Percentiles rank a stretch among this genome's conserved stretches.
phyloP scores from a whole-genome alignment of 1,284 basidiomycete genomes.

The Irpex sp. region DNA sequence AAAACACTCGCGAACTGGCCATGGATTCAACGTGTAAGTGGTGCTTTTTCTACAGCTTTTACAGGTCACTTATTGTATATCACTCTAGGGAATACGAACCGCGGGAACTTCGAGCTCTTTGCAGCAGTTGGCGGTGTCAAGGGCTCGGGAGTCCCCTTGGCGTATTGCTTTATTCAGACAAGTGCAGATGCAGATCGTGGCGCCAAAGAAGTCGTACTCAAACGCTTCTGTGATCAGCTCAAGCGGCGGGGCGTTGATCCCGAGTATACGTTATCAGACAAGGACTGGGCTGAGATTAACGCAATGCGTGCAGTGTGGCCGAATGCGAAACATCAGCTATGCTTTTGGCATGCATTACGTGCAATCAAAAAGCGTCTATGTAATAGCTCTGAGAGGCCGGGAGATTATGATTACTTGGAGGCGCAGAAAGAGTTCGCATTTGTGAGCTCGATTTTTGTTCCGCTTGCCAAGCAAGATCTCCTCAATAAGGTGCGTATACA shows the following conservation, averaged over 20 bases:
- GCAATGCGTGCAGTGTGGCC: constrained; percentile 14
- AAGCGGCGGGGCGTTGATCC: constrained; percentile 11
- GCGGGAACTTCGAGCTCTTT: constrained; percentile 16
- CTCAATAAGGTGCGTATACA: background rate
- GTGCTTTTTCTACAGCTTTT: background rate
- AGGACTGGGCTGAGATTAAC: constrained; percentile 21
- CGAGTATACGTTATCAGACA: constrained; percentile 15
- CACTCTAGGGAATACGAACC: constrained; percentile 13
- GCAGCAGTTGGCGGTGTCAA: constrained; percentile 13
- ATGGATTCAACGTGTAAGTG: constrained; percentile 18
- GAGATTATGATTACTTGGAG: constrained; percentile 4
- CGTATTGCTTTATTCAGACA: constrained; percentile 12
- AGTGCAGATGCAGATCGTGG: constrained; percentile 4
- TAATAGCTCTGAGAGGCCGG: constrained; percentile 11
- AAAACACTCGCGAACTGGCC: constrained; percentile 13
- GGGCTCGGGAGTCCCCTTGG: constrained; percentile 16
- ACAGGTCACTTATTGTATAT: background rate
- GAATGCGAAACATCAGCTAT: constrained; percentile 14
- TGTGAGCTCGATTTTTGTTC: constrained; percentile 14
- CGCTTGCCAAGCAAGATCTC: constrained; percentile 7
- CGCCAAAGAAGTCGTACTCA: constrained; percentile 9
- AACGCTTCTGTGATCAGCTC: constrained; percentile 8
- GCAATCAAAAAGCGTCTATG: constrained; percentile 14
- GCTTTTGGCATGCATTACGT: constrained; percentile 17
- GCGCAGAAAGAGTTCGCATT: constrained; percentile 11